These are phyloP conservation scores for Cryptomeria japonica DNA, from an alignment of 75 land plant genomes.

Conservation along the genomic window DNA sequence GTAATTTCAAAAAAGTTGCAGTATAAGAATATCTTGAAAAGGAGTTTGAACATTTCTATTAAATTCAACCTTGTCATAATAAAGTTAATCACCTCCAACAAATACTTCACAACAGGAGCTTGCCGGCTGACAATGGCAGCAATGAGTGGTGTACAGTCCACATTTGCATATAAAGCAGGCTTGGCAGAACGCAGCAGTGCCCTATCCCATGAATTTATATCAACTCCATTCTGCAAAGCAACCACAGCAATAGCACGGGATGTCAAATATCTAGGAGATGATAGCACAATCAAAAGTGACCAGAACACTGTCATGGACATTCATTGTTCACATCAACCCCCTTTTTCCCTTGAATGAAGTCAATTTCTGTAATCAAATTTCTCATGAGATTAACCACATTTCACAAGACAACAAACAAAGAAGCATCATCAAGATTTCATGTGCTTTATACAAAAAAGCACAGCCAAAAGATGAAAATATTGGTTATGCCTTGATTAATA, in stretches of 20 bases:
- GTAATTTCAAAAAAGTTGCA: not conserved
- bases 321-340: not conserved
- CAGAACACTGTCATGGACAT: not conserved
- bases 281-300: not conserved
- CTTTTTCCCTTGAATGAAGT: not conserved
- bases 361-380: not conserved
- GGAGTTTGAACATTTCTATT: not conserved
- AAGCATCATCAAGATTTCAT: not conserved
- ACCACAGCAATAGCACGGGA: not conserved
- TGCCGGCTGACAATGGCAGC: constrained; percentile 57
- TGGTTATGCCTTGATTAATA: constrained; percentile 40
- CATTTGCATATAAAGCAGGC: constrained; percentile 57
- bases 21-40: not conserved
- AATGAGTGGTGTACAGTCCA: constrained; percentile 53
- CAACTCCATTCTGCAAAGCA: constrained; percentile 56
- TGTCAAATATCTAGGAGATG: constrained; percentile 6
- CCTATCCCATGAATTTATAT: constrained; percentile 44
- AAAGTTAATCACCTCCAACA: constrained; percentile 43
- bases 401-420: not conserved
- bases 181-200: constrained; percentile 50
- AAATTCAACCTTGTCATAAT: constrained; percentile 3
- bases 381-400: not conserved
- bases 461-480: constrained; percentile 9
- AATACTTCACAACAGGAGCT: constrained; percentile 36
- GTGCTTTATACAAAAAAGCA: not conserved